Percentiles rank a stretch among this genome's conserved stretches.
These are phyloP conservation scores for Cyberlindnera japonica DNA, from an alignment of 805 yeast genomes.

Conservation along the genomic window DNA sequence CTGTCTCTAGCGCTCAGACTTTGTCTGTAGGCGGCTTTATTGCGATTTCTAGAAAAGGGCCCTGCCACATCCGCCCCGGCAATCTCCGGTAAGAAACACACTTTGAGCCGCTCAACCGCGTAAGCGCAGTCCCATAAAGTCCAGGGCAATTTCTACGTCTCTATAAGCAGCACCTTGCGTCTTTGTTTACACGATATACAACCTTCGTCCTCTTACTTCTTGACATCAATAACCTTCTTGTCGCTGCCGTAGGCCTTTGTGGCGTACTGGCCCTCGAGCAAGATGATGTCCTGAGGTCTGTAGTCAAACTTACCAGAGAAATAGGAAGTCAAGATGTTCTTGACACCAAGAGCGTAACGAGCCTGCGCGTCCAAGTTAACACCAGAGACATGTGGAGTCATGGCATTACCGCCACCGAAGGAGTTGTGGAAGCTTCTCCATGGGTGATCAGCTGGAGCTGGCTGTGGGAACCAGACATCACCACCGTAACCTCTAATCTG, in stretches of 20 bases:
- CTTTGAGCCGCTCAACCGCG: not conserved
- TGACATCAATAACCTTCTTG: slow-evolving; percentile 31
- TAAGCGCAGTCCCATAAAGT: not conserved
- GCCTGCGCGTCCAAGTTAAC: slow-evolving; percentile 77
- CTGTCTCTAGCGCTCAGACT: too few species aligned
- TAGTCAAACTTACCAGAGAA: slow-evolving; percentile 61
- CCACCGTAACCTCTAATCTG: slow-evolving; percentile 79
- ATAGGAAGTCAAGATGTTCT: slow-evolving; percentile 59
- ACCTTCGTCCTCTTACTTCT: slow-evolving; percentile 1
- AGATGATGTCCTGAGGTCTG: slow-evolving; percentile 72
- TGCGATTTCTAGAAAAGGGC: too few species aligned
- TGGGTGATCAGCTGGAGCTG: slow-evolving; percentile 73
- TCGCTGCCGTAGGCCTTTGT: slow-evolving; percentile 67
- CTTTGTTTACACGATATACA: not conserved
- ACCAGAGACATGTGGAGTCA: slow-evolving; percentile 82
- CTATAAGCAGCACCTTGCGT: too few species aligned
- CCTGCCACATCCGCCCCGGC: too few species aligned
- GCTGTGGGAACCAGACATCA: slow-evolving; percentile 85
- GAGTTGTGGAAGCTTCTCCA: slow-evolving; percentile 69
- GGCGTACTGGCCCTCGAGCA: slow-evolving; percentile 66
- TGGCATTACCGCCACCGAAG: slow-evolving; percentile 74
- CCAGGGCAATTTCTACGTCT: too few species aligned
- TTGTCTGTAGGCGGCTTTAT: too few species aligned
- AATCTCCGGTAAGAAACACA: too few species aligned
- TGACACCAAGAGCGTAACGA: slow-evolving; percentile 68